Evolutionary conservation across 2,329 filamentous ascomycete species (phyloP).

Genomic region (Fusarium dimerum): DNA sequence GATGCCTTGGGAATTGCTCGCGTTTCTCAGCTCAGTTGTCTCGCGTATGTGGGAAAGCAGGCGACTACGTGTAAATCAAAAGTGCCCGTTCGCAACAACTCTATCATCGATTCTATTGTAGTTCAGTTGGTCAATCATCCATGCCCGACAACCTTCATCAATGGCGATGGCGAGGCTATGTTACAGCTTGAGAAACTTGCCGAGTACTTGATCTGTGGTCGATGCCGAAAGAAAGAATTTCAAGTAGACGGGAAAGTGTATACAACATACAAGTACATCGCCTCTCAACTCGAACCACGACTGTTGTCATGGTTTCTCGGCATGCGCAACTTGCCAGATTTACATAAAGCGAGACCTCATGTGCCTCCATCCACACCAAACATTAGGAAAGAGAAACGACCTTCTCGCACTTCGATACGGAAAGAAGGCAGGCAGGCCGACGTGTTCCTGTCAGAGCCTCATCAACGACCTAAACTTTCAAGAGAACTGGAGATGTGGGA

Average conservation of each 20-base stretch:
- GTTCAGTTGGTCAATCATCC: not conserved
- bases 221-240: not conserved
- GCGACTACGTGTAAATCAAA: not conserved
- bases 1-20: not conserved
- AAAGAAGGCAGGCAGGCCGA: not conserved
- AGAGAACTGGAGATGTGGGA: not conserved
- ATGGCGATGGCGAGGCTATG: not conserved
- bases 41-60: not conserved
- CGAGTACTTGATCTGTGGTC: not conserved
- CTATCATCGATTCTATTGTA: not conserved
- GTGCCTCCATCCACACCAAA: not conserved
- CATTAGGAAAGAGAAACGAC: not conserved
- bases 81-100: not conserved
- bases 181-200: not conserved
- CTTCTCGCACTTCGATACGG: not conserved
- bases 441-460: not conserved
- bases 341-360: not conserved
- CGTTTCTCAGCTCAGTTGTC: not conserved
- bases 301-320: not conserved
- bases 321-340: not conserved
- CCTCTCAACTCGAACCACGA: not conserved
- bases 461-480: not conserved
- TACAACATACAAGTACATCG: not conserved
- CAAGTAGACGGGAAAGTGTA: not conserved
- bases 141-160: not conserved